Conservation (phyloP, 2,329 filamentous ascomycete genomes). For the Alternaria sp. region DNA sequence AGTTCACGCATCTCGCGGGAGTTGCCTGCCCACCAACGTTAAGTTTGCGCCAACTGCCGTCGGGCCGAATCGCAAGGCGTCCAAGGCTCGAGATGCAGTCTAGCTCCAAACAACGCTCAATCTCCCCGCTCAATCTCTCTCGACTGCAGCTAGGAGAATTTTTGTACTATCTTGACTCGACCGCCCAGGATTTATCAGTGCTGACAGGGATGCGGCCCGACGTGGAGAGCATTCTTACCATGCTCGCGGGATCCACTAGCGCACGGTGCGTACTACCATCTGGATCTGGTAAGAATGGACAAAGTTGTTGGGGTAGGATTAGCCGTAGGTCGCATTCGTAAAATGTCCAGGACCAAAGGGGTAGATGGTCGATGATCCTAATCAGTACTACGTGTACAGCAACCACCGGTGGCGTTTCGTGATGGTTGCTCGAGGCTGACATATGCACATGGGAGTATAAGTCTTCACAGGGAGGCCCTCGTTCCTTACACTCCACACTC, state of each 20-base stretch:
- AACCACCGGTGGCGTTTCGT: neutral
- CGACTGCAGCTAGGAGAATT: constrained; percentile 3
- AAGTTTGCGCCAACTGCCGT: neutral
- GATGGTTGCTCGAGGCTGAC: neutral
- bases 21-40: neutral
- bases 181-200: neutral
- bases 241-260: constrained; percentile 1
- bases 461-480: constrained; percentile 3
- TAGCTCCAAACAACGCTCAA: constrained; percentile 1
- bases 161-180: constrained; percentile 2
- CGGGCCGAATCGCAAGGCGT: neutral
- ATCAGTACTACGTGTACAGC: constrained; percentile 8
- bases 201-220: constrained; percentile 1
- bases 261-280: neutral
- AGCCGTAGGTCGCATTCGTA: constrained; percentile 1
- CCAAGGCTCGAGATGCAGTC: constrained; percentile 4
- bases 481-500: neutral
- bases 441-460: constrained; percentile 11
- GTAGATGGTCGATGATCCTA: constrained; percentile 8
- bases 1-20: neutral
- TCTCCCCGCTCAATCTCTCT: constrained; percentile 2
- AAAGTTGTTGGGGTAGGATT: neutral
- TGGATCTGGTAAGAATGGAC: neutral
- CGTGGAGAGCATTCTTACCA: neutral
- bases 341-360: constrained; percentile 1